Conservation (phyloP, 1,139 yeast species). For the Pichia sp. region DNA sequence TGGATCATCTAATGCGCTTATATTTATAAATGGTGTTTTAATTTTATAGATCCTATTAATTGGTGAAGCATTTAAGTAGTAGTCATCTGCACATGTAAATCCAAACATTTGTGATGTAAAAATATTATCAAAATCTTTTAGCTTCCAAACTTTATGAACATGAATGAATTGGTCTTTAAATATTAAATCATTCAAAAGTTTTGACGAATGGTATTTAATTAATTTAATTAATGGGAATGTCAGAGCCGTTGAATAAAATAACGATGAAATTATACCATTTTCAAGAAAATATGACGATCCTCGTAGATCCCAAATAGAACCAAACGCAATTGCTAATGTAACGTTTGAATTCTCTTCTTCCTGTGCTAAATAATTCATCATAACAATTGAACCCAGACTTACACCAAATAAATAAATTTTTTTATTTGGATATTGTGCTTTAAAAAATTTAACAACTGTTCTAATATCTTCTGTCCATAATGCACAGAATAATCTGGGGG, state of each 20-base stretch:
- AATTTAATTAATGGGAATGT: conserved; percentile 58
- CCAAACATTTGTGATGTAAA: conserved; percentile 75
- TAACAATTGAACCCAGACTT: conserved; percentile 80
- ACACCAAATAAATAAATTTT: conserved; percentile 75
- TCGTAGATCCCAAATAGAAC: conserved; percentile 81
- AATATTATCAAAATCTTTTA: conserved; percentile 60
- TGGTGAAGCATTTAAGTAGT: conserved; percentile 68
- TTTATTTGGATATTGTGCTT: conserved; percentile 56
- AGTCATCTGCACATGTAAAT: conserved; percentile 60
- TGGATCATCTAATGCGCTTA: conserved; percentile 80
- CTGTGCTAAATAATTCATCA: conserved; percentile 75
- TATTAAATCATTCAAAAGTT: conserved; percentile 38
- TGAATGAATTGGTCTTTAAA: conserved; percentile 27
- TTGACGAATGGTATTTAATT: conserved; percentile 54
- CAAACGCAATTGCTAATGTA: conserved; percentile 61
- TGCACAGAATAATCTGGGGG: conserved; percentile 71
- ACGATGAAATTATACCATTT: conserved; percentile 51
- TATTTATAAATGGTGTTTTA: conserved; percentile 59
- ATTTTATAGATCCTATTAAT: conserved; percentile 48
- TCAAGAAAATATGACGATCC: conserved; percentile 48
- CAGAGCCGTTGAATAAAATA: conserved; percentile 60
- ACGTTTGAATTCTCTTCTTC: conserved; percentile 50
- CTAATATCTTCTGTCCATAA: conserved; percentile 68
- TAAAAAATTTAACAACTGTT: conserved; percentile 46
- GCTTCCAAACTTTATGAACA: conserved; percentile 21